A percentile compares a stretch with the other conserved stretches of the same genome.
phyloP scores from a whole-genome alignment of 2,329 filamentous ascomycete genomes.

The Aspergillus piperis region DNA sequence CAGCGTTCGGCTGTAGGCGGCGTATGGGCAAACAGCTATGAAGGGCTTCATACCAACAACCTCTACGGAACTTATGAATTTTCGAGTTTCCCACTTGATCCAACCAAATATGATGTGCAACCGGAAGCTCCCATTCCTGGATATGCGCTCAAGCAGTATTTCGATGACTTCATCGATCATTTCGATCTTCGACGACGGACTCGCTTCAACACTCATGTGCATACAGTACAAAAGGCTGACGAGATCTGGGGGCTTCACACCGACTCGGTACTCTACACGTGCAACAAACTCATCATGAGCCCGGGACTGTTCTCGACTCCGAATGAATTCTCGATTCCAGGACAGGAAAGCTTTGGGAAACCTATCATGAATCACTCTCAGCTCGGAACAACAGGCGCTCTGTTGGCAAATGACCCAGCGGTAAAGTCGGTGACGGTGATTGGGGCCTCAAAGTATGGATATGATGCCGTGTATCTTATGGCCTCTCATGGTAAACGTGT shows the following conservation, averaged over 20 bases:
- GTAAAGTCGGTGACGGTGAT: conserved; percentile 6
- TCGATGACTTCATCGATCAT: conserved; percentile 1
- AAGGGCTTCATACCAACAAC: conserved; percentile 8
- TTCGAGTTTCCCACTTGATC: conserved; percentile 6
- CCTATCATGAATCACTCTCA: conserved; percentile 3
- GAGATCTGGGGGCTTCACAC: not conserved
- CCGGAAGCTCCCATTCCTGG: not conserved
- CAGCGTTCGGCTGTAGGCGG: conserved; percentile 5
- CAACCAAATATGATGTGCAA: not conserved
- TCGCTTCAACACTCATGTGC: not conserved
- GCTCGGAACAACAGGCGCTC: not conserved
- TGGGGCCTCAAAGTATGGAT: conserved; percentile 4
- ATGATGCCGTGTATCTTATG: conserved; percentile 7
- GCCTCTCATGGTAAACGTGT: conserved; percentile 6
- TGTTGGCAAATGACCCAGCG: not conserved
- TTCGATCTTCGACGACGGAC: conserved; percentile 2
- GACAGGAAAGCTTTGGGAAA: not conserved
- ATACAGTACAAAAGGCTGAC: not conserved
- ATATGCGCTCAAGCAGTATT: not conserved
- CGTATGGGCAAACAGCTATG: conserved; percentile 9
- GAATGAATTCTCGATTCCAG: not conserved
- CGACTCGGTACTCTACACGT: not conserved
- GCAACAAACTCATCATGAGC: conserved; percentile 8
- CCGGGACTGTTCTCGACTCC: conserved; percentile 7
- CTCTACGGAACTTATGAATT: conserved; percentile 8